Conservation (phyloP, 1,139 yeast species). For the Sugiyamaella neomexicana region DNA sequence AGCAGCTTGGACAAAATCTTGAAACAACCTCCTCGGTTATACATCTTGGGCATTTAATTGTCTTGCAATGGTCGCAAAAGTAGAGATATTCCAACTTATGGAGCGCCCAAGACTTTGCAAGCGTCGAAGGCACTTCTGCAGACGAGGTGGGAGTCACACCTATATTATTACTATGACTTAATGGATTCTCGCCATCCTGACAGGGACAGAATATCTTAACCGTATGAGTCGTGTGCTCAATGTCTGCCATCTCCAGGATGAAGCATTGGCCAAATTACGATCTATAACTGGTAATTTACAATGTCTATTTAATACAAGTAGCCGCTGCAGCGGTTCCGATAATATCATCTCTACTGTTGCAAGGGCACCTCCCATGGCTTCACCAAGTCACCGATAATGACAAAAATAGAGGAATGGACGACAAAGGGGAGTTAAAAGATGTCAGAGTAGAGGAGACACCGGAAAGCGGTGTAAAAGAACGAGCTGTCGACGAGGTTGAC, state of each 20-base stretch:
- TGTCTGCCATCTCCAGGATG: background rate
- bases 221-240: background rate
- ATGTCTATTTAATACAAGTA: background rate
- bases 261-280: background rate
- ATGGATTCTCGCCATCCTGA: constrained; percentile 10
- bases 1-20: constrained; percentile 35
- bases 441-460: background rate
- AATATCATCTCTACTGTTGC: background rate
- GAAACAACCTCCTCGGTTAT: constrained; percentile 33
- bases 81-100: constrained; percentile 30
- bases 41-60: constrained; percentile 33
- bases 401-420: background rate
- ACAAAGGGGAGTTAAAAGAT: background rate
- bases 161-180: background rate
- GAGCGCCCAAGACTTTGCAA: constrained; percentile 20
- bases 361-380: too few species aligned
- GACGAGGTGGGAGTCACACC: constrained; percentile 1
- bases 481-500: background rate
- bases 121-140: constrained; percentile 14
- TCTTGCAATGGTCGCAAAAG: constrained; percentile 33
- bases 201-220: constrained; percentile 25
- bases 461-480: background rate
- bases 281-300: too few species aligned
- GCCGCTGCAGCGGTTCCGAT: constrained; percentile 1
- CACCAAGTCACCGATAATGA: background rate